Conservation (phyloP, 495 filamentous ascomycete genomes). For the Apiosordaria backusii region DNA sequence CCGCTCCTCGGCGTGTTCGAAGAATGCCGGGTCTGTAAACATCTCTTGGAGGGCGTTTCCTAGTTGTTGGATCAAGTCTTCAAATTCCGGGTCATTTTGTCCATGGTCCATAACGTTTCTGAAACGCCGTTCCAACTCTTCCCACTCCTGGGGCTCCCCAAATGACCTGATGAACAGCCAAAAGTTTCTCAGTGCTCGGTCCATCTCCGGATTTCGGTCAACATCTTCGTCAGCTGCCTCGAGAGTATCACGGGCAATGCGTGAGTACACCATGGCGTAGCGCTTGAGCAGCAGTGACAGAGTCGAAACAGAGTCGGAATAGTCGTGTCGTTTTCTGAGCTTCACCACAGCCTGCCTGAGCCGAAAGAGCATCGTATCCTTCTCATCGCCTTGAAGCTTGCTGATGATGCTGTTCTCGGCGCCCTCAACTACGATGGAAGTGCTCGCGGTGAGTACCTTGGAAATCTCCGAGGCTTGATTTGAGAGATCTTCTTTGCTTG, state of each 20-base stretch:
- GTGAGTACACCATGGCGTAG: constrained; percentile 74
- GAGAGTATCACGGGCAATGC: constrained; percentile 60
- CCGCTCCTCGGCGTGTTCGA: constrained; percentile 66
- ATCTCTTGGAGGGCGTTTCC: constrained; percentile 72
- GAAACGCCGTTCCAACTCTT: constrained; percentile 62
- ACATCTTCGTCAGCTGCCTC: constrained; percentile 64
- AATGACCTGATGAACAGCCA: constrained; percentile 76
- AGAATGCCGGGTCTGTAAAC: constrained; percentile 81
- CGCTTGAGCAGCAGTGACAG: constrained; percentile 70
- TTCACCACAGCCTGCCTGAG: constrained; percentile 73
- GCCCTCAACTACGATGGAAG: constrained; percentile 61
- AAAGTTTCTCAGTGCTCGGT: constrained; percentile 70
- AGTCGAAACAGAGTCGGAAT: constrained; percentile 79
- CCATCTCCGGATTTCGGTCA: constrained; percentile 66
- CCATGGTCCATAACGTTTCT: constrained; percentile 69
- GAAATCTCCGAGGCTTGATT: constrained; percentile 61
- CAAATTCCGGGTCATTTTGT: constrained; percentile 77
- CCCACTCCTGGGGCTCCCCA: constrained; percentile 71
- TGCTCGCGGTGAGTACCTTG: constrained; percentile 59
- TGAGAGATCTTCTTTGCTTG: constrained; percentile 58
- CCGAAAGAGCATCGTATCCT: constrained; percentile 66
- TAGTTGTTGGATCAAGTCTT: constrained; percentile 67
- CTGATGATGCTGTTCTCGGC: constrained; percentile 63
- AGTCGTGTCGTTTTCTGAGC: constrained; percentile 72
- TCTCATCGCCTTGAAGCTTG: constrained; percentile 66